Percentiles rank a stretch among this genome's conserved stretches.
phyloP scores from a whole-genome alignment of 352 stramenopile species.

The Phytophthora hibernalis region DNA sequence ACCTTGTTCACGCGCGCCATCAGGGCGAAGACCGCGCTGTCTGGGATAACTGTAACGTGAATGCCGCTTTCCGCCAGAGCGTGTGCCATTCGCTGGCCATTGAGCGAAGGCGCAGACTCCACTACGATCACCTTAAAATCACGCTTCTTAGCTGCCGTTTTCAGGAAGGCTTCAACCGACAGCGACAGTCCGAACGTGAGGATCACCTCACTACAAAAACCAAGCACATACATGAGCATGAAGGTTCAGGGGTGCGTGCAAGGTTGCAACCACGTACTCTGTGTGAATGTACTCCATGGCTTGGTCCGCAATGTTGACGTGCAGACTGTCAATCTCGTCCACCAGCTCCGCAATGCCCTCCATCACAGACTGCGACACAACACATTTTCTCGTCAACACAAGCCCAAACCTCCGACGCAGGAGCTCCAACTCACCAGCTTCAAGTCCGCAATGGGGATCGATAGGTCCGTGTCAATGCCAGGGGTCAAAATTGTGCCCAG shows the following conservation, averaged over 20 bases:
- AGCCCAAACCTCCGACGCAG: neutral
- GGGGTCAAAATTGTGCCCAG: slow-evolving; percentile 85
- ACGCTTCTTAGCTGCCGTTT: slow-evolving; percentile 91
- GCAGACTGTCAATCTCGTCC: slow-evolving; percentile 95
- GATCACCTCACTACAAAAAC: slow-evolving; percentile 90
- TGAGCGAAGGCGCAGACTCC: slow-evolving; percentile 93
- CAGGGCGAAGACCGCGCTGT: slow-evolving; percentile 97
- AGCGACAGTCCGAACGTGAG: slow-evolving; percentile 94
- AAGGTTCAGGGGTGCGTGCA: neutral
- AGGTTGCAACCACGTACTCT: slow-evolving; percentile 64
- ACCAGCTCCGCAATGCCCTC: slow-evolving; percentile 96
- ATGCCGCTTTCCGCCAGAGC: slow-evolving; percentile 91
- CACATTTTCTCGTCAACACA: neutral
- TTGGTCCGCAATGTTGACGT: slow-evolving; percentile 97
- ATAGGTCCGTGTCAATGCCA: slow-evolving; percentile 82
- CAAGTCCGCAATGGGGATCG: slow-evolving; percentile 83
- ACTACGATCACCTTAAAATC: slow-evolving; percentile 96
- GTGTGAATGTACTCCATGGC: slow-evolving; percentile 97
- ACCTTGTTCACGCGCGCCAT: slow-evolving; percentile 99
- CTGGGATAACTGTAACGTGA: slow-evolving; percentile 96
- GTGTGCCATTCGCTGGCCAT: slow-evolving; percentile 92
- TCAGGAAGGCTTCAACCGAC: slow-evolving; percentile 93
- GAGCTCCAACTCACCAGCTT: slow-evolving; percentile 57
- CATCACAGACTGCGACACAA: slow-evolving; percentile 88
- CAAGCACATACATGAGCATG: slow-evolving; percentile 6